Percentiles rank a stretch among this genome's conserved stretches.
phyloP scores from a whole-genome alignment of 257 asterid species.

The Solanum tarijense region DNA sequence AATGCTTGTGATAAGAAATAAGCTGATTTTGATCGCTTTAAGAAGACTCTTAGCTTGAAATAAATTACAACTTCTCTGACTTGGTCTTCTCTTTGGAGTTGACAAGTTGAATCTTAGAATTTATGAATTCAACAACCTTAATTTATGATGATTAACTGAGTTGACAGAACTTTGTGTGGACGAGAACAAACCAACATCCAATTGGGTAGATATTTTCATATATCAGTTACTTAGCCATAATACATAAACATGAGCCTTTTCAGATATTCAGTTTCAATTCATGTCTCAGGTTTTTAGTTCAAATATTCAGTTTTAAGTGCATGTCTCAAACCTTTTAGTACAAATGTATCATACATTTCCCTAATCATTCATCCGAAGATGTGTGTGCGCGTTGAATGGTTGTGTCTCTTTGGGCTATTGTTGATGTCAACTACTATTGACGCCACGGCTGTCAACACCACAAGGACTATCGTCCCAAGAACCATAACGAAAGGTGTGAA shows the following conservation, averaged over 20 bases:
- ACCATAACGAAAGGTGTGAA: slow-evolving; percentile 8
- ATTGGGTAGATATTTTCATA: background rate
- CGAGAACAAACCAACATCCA: background rate
- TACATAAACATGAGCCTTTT: no score
- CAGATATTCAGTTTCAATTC: no score
- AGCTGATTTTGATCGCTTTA: background rate
- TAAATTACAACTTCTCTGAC: background rate
- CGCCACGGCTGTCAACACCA: background rate
- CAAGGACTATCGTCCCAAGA: background rate
- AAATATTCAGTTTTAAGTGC: background rate
- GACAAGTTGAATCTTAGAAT: background rate
- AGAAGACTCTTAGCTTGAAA: background rate
- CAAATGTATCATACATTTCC: background rate
- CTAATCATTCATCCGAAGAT: background rate
- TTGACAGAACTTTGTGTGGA: background rate
- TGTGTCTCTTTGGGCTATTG: background rate
- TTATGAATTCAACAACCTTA: background rate
- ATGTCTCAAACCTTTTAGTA: background rate
- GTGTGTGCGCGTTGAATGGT: background rate
- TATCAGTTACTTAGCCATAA: no score
- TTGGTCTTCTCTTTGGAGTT: background rate
- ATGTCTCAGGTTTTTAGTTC: no score
- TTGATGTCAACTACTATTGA: background rate
- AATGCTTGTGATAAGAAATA: background rate
- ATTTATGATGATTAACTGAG: background rate